A percentile compares a stretch with the other conserved stretches of the same genome.
These are phyloP conservation scores for Chaetomium sp. DNA, from an alignment of 2,329 filamentous ascomycete species.

Conservation along the genomic window DNA sequence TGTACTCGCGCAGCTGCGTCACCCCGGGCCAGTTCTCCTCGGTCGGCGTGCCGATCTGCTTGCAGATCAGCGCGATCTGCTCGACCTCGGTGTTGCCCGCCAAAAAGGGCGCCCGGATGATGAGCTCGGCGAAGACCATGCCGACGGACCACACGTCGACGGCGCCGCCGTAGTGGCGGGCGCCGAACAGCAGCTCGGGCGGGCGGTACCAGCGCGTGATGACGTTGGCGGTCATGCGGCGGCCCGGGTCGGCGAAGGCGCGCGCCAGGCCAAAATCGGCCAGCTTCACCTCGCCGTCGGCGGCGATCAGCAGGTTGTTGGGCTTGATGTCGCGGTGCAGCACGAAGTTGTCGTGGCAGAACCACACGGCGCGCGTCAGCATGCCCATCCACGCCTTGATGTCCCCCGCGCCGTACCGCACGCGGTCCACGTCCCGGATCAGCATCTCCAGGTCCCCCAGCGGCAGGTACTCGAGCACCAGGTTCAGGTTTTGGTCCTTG, in stretches of 20 bases:
- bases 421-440: constrained; percentile 76
- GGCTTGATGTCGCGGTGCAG: constrained; percentile 98
- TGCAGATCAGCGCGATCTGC: constrained; percentile 81
- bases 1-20: constrained; percentile 74
- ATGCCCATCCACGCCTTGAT: constrained; percentile 99
- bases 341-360: constrained; percentile 92
- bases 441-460: constrained; percentile 94
- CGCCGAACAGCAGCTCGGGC: constrained; percentile 89
- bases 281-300: constrained; percentile 90
- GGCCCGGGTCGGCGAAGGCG: constrained; percentile 83
- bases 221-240: constrained; percentile 88
- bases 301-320: constrained; percentile 94
- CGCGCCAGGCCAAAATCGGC: constrained; percentile 97
- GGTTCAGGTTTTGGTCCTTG: constrained; percentile 93
- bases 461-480: constrained; percentile 91
- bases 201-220: constrained; percentile 98
- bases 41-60: constrained; percentile 84
- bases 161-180: constrained; percentile 82
- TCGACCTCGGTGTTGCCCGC: constrained; percentile 83
- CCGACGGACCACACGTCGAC: constrained; percentile 96
- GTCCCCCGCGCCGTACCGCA: constrained; percentile 83
- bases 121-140: constrained; percentile 87
- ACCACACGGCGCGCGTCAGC: constrained; percentile 90
- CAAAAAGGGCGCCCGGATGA: constrained; percentile 80
- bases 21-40: constrained; percentile 97